Base-by-base conservation (phyloP, 2,329 filamentous ascomycete species). In the Didymella sp. region DNA sequence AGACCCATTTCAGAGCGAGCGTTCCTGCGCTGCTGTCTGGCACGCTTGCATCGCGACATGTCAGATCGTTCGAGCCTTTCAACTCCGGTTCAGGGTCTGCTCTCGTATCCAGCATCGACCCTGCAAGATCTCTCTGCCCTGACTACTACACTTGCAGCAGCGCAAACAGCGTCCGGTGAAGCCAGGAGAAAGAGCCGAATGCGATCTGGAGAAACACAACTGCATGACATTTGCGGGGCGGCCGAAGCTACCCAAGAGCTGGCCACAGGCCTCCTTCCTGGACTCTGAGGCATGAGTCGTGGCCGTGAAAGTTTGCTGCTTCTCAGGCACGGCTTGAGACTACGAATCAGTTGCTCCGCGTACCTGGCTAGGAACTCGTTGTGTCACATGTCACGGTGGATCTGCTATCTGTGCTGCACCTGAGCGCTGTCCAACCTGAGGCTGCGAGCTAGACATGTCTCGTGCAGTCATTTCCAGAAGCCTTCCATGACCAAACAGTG, bases 271-370 rank as follows among this genome's bases (percentile, higher is more conserved):
- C 24, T 52, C 19, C 33, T 48, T 44, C 43, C 43, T 48, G 24
- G 15, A 35, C 24, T 17, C 21, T 33, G 31, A 41, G 30, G 54
- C 48, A 51, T 43, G 54, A 57, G 54, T 57, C 54, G 54, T 33
- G 54, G 31, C 17, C 44, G 24, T 47, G 15, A 57, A 52, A 57
- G 48, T 57, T 52, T 57, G 48, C 54, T 52, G 37, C 38, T 33
- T 41, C 17, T 44, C 48, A 49, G 49, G 38, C 44, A 49, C 40
- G 54, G 48, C 54, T 57, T 48, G 43, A 44, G 11, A 13, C 15
- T 19, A 52, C 37, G 54, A 49, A 40, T 49, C 43, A 49, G 44
- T 27, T 17, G 22, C 38, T 21, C 44, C 31, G 30, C 31, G 38
- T 43, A n/a, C 44, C 38, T 51, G 37, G 49, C 48, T 35, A 47